A percentile compares a stretch with the other conserved stretches of the same genome.
phyloP scores from a whole-genome alignment of 495 filamentous ascomycete species.

The Neurospora sp. region DNA sequence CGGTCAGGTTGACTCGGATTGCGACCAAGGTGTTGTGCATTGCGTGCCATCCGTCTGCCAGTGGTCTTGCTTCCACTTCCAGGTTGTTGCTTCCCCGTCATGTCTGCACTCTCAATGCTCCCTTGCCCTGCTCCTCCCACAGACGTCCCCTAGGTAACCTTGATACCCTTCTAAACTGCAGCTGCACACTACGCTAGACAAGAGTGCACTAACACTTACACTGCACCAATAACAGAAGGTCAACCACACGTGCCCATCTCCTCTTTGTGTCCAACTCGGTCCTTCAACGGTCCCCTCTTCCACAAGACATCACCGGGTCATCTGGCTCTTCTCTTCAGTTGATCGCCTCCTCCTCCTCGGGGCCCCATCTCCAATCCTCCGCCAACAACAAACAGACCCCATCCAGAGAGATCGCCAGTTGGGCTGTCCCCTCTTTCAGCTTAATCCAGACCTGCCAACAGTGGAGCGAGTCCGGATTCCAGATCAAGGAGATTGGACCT shows the following conservation, averaged over 20 bases:
- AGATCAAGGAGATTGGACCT: not conserved
- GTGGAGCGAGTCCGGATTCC: not conserved
- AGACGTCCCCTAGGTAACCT: not conserved
- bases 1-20: constrained; percentile 5
- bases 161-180: not conserved
- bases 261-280: not conserved
- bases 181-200: not conserved
- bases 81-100: too few relatives aligned
- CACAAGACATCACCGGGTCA: not conserved
- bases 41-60: constrained; percentile 20
- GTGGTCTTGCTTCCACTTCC: not conserved
- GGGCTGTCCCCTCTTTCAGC: not conserved
- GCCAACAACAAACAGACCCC: not conserved
- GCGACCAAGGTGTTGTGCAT: constrained; percentile 15
- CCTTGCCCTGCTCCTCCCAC: not conserved
- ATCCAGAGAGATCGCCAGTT: not conserved
- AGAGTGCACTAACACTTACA: not conserved
- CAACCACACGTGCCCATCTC: not conserved
- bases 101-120: not conserved
- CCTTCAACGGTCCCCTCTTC: not conserved
- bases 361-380: not conserved
- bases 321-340: not conserved
- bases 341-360: not conserved
- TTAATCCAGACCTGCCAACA: not conserved
- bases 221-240: not conserved